Evolutionary conservation across 257 asterid genomes (phyloP), one percentile per base, ranked within the genome.

Genomic region (Nyctanthes arbortristis): DNA sequence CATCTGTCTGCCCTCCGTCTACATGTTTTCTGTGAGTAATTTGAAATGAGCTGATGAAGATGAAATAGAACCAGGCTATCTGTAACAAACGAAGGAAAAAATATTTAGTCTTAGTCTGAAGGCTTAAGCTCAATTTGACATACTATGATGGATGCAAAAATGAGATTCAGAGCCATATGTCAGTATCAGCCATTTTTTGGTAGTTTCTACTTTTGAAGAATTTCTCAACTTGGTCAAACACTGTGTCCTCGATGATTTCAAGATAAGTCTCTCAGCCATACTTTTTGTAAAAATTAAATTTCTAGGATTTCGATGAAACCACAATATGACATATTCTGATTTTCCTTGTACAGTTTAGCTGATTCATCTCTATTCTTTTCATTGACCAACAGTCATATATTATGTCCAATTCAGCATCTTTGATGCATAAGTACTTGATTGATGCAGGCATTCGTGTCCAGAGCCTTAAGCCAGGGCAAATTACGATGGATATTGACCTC

Each of bases 391-490:
- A 22, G 30, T 70, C 31, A 18, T 40, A 27, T 56, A 49, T 40
- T 68, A 69, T 35, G 56, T 59, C 9, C 47, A 28, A 43, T 65
- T 45, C 47, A 35, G 56, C 34, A 62, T 62, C 69, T 73, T 65
- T 47, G 68, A 3, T 65, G 70, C 65, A 28, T 61, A 66, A 77
- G 39, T 73, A 37, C 69, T 75, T 59, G 32, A 78, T 55, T 54
- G 70, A 67, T 79, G 84, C 87, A 94, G 99, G 99, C 70, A 89
- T 94, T 75, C 97, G 97, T 65, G 97, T 94, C 76, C 99, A 94
- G 89, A 94, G 91, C 82, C 96, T 94, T 65, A 94, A 94, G 77
- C 88, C 89, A 71, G 99, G 99, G 66, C 99, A 94, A 80, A 91
- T 94, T 75, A 94, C 96, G 4, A 94, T 94, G 99, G 99, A 94